Evolutionary conservation across 768 basidiomycete genomes (phyloP), one percentile per base, ranked within the genome.

Genomic region (Leucosporidium creatinivorum): DNA sequence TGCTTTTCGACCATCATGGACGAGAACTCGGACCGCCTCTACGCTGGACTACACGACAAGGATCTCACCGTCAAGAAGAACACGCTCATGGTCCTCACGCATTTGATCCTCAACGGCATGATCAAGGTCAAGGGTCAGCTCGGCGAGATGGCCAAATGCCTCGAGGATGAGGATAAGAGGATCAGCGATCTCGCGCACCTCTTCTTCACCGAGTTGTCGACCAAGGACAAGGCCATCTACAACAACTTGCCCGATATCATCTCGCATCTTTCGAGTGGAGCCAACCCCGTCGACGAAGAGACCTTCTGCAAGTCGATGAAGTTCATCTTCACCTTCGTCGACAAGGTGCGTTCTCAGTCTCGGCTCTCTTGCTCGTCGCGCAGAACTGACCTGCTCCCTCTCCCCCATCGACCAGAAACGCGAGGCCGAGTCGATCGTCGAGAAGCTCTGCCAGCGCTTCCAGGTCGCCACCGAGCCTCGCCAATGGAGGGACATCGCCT

Each of bases 61-160:
- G 85, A 94, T 73, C 79, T 91, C 15, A 84, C 88, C 50, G 94
- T 99, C 70, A 99, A 98, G 85, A 98, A 98, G 83, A 98, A 98
- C 79, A 96, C 94, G 47, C 83, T 99, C 55, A 98, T 98, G 94
- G 96, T 98, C 36, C 82, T 98, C 64, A 76, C 75, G 10, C 73
- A 76, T 65, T 80, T 99, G 68, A 98, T 98, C 76, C 80, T 99
- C 69, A 97, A 97, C 74, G 94, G 94, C 3, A 97, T 98, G 96
- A 89, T 99, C 83, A 99, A 98, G 79, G 93, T 98, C 73, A 98
- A 99, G 79, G 96, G 96, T 2, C 94, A 99, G 77, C 82, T 99
- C 10, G 96, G 96, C 23, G 96, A 99, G 82, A 98, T 99, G 94
- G 96, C 94, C n/a, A 98, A 99, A 79, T 98, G 96, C 77, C 80